These are phyloP conservation scores for Peterozyma xylosa DNA, from an alignment of 805 yeast species.

Conservation along the genomic window DNA sequence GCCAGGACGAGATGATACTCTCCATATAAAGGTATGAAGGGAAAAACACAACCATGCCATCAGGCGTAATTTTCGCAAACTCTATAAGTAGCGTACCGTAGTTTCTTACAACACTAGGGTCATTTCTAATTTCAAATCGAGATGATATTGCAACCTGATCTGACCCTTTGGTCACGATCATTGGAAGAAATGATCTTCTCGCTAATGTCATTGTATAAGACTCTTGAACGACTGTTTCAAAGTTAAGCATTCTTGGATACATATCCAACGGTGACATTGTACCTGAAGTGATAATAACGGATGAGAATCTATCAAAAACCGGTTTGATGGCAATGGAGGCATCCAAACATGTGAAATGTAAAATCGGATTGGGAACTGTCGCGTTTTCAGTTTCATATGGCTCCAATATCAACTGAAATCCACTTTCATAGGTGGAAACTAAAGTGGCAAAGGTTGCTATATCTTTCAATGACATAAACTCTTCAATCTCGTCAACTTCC, in stretches of 20 bases:
- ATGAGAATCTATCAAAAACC: conserved; percentile 84
- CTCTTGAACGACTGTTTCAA: conserved; percentile 88
- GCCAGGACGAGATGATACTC: conserved; percentile 98
- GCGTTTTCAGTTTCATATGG: conserved; percentile 92
- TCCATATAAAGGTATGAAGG: conserved; percentile 98
- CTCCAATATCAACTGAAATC: conserved; percentile 85
- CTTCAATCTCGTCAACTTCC: conserved; percentile 84
- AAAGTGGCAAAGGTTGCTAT: conserved; percentile 95
- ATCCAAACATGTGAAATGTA: conserved; percentile 90
- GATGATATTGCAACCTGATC: conserved; percentile 97
- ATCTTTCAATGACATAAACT: conserved; percentile 87
- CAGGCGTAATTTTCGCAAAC: conserved; percentile 93
- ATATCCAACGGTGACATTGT: conserved; percentile 97
- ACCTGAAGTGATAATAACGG: conserved; percentile 94
- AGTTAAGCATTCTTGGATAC: conserved; percentile 96
- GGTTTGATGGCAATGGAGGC: conserved; percentile 98
- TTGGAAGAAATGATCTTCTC: conserved; percentile 85
- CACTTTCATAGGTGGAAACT: conserved; percentile 90
- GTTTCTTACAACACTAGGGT: conserved; percentile 95
- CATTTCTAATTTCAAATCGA: conserved; percentile 92
- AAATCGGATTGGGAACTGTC: conserved; percentile 93
- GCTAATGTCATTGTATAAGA: conserved; percentile 95
- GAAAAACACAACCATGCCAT: conserved; percentile 95
- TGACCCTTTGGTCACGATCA: conserved; percentile 95
- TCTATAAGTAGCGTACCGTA: conserved; percentile 91